Conservation (phyloP, 2,329 filamentous ascomycete species). For the Macrophomina phaseolina region DNA sequence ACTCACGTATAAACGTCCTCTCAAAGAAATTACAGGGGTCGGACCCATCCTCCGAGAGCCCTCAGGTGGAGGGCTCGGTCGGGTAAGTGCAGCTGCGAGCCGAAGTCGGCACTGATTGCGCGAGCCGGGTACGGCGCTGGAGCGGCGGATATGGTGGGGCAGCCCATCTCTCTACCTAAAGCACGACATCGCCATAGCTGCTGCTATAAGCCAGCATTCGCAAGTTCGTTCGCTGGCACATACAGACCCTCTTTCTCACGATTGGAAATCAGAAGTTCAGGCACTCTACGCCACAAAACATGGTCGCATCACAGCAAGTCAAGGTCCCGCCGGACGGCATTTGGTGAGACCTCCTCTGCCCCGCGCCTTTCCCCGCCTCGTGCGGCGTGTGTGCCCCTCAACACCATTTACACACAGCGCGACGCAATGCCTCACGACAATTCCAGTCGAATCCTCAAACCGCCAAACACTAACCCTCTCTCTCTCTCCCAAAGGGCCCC, state of each 20-base stretch:
- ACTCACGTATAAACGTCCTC: too few relatives aligned
- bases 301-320: constrained; percentile 15
- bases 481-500: constrained; percentile 33
- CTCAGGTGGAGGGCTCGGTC: constrained; percentile 6
- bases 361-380: not conserved
- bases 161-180: not conserved
- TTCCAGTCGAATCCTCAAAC: not conserved
- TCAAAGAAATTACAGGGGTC: too few relatives aligned
- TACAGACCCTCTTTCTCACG: too few relatives aligned
- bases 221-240: not conserved
- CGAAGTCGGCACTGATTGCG: constrained; percentile 15
- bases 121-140: constrained; percentile 9
- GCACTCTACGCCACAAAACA: not conserved
- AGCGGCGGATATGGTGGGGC: constrained; percentile 7
- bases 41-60: too few relatives aligned
- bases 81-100: not conserved
- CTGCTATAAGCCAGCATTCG: not conserved
- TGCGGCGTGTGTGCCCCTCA: not conserved
- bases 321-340: constrained; percentile 26
- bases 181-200: not conserved
- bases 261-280: not conserved
- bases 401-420: not conserved
- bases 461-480: not conserved
- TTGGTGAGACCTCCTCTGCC: constrained; percentile 20
- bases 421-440: not conserved